Evolutionary conservation across 805 yeast genomes (phyloP).

Genomic region (Groenewaldozyma salmanticensis): DNA sequence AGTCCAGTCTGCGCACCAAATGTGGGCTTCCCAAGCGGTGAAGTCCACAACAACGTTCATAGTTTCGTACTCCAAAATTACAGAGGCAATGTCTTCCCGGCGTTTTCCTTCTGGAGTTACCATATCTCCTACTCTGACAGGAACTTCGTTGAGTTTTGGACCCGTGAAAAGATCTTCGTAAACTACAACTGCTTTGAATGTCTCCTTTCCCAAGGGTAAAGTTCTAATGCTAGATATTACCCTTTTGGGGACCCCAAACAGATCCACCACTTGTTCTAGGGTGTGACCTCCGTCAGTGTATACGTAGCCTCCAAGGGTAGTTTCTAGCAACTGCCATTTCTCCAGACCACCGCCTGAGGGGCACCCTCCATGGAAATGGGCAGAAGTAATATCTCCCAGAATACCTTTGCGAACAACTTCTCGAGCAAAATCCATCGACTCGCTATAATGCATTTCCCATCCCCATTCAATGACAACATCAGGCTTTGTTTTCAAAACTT

Average conservation of each 20-base stretch:
- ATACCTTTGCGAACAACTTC: constrained; percentile 1
- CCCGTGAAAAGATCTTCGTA: constrained; percentile 5
- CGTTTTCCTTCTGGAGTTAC: constrained; percentile 1
- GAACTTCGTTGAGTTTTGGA: constrained; percentile 5
- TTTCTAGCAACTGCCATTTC: constrained; percentile 7
- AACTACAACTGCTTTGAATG: constrained; percentile 6
- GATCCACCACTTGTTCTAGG: constrained; percentile 7
- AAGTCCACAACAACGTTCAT: constrained; percentile 5
- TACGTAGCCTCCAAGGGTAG: constrained; percentile 9
- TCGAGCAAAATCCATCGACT: constrained; percentile 8
- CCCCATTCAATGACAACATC: constrained; percentile 9
- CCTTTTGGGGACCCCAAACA: constrained; percentile 7
- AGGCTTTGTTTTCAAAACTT: constrained; percentile 2
- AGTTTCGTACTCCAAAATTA: constrained; percentile 5
- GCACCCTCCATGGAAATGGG: constrained; percentile 9
- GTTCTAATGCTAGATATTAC: constrained; percentile 6
- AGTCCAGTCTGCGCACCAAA: constrained; percentile 10
- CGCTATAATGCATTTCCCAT: constrained; percentile 11
- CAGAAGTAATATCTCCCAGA: constrained; percentile 7
- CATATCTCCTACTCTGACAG: constrained; percentile 8
- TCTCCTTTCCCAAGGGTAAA: constrained; percentile 6
- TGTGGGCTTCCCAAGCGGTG: constrained; percentile 9
- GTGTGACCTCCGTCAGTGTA: constrained; percentile 9
- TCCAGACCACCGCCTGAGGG: constrained; percentile 8
- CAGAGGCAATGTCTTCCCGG: constrained; percentile 7